phyloP scores from a whole-genome alignment of 805 yeast genomes.

The Lipomyces chichibuensis region DNA sequence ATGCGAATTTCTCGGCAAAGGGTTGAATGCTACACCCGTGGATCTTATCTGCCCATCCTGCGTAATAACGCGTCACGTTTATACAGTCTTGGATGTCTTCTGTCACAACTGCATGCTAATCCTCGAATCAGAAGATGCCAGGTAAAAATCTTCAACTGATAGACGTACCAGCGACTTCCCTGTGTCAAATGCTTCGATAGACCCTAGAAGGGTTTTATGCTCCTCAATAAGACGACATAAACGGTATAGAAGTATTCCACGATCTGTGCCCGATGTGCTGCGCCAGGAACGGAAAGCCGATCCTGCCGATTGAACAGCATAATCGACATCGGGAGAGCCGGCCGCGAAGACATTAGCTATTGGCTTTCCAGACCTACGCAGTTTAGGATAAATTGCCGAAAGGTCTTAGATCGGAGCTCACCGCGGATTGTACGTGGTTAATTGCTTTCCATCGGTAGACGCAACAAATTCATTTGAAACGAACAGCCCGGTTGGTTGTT shows the following conservation, averaged over 20 bases:
- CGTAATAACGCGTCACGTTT: constrained; percentile 63
- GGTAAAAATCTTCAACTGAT: background rate
- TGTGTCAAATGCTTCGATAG: constrained; percentile 26
- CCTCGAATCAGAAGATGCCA: background rate
- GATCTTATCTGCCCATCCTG: constrained; percentile 74
- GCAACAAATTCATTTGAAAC: constrained; percentile 80
- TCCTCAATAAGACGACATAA: constrained; percentile 14
- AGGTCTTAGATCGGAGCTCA: background rate
- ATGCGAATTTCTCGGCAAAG: constrained; percentile 61
- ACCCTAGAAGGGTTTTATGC: constrained; percentile 11
- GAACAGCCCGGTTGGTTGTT: constrained; percentile 87
- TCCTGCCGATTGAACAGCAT: constrained; percentile 23
- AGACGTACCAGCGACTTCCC: constrained; percentile 24
- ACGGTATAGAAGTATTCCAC: constrained; percentile 11
- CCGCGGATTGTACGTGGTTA: constrained; percentile 42
- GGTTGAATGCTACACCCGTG: constrained; percentile 64
- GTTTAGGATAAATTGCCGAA: background rate
- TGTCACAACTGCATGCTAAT: constrained; percentile 11
- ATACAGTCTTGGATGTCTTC: constrained; percentile 61
- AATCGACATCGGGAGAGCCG: constrained; percentile 13
- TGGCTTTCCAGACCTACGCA: constrained; percentile 13
- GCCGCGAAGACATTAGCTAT: constrained; percentile 18
- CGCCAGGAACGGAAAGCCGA: constrained; percentile 20
- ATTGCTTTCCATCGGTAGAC: constrained; percentile 59
- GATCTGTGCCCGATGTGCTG: constrained; percentile 17